Conservation (phyloP, 2,329 filamentous ascomycete species). For the Colletotrichum plurivorum region DNA sequence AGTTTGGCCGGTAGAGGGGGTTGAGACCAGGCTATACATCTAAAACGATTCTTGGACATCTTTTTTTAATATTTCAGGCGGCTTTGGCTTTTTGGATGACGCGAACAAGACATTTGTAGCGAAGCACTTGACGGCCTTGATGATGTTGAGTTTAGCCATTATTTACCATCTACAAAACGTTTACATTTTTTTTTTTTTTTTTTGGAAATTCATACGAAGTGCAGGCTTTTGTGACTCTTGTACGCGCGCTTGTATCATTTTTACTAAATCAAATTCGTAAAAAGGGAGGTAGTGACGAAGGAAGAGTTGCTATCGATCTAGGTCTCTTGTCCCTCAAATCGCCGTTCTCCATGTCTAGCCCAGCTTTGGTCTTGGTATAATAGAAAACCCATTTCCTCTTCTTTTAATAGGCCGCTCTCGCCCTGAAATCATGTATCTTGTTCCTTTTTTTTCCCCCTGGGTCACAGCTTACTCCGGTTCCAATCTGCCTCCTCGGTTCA, state of each 20-base stretch:
- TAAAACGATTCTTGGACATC: constrained; percentile 21
- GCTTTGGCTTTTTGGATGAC: not conserved
- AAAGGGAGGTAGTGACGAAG: too few relatives aligned
- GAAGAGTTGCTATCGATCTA: too few relatives aligned
- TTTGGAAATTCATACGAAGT: too few relatives aligned
- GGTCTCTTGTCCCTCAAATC: too few relatives aligned
- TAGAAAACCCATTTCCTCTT: not conserved
- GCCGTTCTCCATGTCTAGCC: too few relatives aligned
- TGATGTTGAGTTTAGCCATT: not conserved
- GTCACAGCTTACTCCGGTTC: constrained; percentile 9
- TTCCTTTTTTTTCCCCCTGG: not conserved
- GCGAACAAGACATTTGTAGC: constrained; percentile 5
- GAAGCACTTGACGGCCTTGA: constrained; percentile 29
- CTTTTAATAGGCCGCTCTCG: not conserved
- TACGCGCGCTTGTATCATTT: too few relatives aligned
- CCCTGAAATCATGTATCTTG: constrained; percentile 1
- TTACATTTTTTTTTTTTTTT: too few relatives aligned
- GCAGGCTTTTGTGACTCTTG: too few relatives aligned
- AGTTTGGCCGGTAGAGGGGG: constrained; percentile 73
- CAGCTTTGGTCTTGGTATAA: constrained; percentile 2
- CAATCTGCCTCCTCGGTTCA: constrained; percentile 49
- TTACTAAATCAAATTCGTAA: too few relatives aligned
- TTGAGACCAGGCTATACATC: not conserved
- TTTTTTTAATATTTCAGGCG: constrained; percentile 7
- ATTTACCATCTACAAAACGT: too few relatives aligned